Conservation (phyloP, 2,329 filamentous ascomycete species). For the Aspergillus sp. region DNA sequence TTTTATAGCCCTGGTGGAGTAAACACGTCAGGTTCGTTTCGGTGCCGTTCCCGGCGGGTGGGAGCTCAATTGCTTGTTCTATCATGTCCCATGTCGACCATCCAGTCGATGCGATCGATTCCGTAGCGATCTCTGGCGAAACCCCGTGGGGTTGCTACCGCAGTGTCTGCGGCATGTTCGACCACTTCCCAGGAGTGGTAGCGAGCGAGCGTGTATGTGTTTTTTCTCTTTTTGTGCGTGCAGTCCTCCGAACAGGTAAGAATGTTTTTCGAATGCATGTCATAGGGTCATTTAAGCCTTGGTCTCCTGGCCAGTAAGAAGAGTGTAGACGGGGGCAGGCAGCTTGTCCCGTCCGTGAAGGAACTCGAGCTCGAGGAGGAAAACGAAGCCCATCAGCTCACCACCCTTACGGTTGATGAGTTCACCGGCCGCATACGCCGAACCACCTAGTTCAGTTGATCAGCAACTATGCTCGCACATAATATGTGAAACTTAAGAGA, state of each 20-base stretch:
- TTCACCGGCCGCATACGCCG: slow-evolving; percentile 80
- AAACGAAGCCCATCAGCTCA: slow-evolving; percentile 82
- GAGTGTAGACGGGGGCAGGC: slow-evolving; percentile 76
- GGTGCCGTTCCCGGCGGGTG: neutral
- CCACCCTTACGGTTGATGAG: slow-evolving; percentile 86
- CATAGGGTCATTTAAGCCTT: slow-evolving; percentile 17
- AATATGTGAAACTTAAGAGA: neutral
- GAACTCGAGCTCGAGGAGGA: slow-evolving; percentile 93
- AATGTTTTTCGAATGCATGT: slow-evolving; percentile 8
- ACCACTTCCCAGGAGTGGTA: neutral
- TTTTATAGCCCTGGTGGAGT: neutral
- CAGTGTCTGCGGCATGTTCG: neutral
- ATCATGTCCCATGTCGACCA: slow-evolving; percentile 5
- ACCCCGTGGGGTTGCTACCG: slow-evolving; percentile 1
- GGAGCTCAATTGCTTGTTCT: neutral
- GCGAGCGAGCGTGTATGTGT: neutral
- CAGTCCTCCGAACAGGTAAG: neutral
- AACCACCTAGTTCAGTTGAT: slow-evolving; percentile 67
- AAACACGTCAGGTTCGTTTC: neutral
- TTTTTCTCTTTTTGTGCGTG: slow-evolving; percentile 4
- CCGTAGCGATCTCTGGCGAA: neutral
- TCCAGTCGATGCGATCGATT: slow-evolving; percentile 10
- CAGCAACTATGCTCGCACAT: slow-evolving; percentile 1
- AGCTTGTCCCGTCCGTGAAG: slow-evolving; percentile 91
- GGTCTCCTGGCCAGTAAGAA: slow-evolving; percentile 66